phyloP scores from a whole-genome alignment of 2,329 filamentous ascomycete genomes.

The Aspergillus intermedius region DNA sequence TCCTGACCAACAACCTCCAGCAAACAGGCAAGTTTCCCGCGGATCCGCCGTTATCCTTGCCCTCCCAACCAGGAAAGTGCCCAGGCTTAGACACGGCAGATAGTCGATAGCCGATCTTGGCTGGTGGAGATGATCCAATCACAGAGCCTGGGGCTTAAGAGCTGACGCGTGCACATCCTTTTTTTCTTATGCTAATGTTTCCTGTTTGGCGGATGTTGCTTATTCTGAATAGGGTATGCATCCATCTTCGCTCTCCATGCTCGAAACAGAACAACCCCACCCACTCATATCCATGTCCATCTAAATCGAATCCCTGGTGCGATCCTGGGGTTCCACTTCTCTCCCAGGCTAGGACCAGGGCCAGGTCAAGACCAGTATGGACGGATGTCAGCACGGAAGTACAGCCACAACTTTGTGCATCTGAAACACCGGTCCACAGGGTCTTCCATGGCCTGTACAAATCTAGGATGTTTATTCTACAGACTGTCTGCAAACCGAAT shows the following conservation, averaged over 20 bases:
- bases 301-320: not conserved
- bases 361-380: no score
- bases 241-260: not conserved
- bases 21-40: no score
- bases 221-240: not conserved
- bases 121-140: slow-evolving; percentile 25
- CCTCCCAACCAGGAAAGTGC: not conserved
- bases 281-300: not conserved
- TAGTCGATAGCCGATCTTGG: slow-evolving; percentile 36
- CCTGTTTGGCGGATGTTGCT: not conserved
- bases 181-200: slow-evolving; percentile 2
- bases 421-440: no score
- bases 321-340: not conserved
- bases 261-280: not conserved
- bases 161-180: slow-evolving; percentile 32
- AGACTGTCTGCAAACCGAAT: no score
- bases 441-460: no score
- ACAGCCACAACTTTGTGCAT: no score
- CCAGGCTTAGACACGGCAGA: slow-evolving; percentile 23
- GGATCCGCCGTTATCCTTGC: no score
- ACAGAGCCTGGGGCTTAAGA: slow-evolving; percentile 12
- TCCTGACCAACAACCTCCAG: no score
- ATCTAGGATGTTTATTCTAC: no score
- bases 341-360: not conserved
- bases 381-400: no score